A percentile compares a stretch with the other conserved stretches of the same genome.
These are phyloP conservation scores for Myxozyma lipomycoides DNA, from an alignment of 805 yeast species.

Conservation along the genomic window DNA sequence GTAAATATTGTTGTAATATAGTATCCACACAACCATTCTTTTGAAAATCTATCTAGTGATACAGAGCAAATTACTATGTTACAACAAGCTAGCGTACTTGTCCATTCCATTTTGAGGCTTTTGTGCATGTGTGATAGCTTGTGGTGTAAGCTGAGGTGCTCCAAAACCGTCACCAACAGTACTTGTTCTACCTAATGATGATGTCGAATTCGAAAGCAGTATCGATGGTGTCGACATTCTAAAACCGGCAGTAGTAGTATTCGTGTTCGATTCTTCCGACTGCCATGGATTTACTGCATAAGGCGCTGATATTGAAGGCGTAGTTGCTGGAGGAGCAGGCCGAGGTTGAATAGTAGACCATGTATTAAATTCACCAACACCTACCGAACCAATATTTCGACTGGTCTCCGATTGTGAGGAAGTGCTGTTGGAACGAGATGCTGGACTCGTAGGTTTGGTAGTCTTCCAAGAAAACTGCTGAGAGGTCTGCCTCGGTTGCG, in stretches of 20 bases:
- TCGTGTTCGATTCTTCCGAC: constrained; percentile 1
- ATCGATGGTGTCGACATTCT: too few relatives aligned
- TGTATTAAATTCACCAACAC: background rate
- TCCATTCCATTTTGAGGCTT: constrained; percentile 6
- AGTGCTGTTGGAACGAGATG: background rate
- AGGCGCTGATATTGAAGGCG: background rate
- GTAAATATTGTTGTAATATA: constrained; percentile 5
- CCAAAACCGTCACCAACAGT: background rate
- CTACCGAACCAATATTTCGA: constrained; percentile 3
- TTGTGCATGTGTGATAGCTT: background rate
- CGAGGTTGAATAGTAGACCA: background rate
- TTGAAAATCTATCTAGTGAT: constrained; percentile 9
- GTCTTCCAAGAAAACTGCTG: background rate
- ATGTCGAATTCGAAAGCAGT: background rate
- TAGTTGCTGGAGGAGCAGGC: background rate
- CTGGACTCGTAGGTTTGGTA: background rate
- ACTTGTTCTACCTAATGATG: background rate
- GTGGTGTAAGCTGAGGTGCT: constrained; percentile 5
- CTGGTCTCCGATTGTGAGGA: background rate
- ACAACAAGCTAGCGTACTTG: constrained; percentile 25
- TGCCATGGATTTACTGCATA: constrained; percentile 9
- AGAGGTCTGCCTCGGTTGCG: background rate
- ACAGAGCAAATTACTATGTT: constrained; percentile 7
- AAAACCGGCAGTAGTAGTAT: too few relatives aligned
- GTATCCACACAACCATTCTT: constrained; percentile 6